Evolutionary conservation across 495 filamentous ascomycete genomes (phyloP).

Genomic region (Pseudomonodictys pantanalensis): DNA sequence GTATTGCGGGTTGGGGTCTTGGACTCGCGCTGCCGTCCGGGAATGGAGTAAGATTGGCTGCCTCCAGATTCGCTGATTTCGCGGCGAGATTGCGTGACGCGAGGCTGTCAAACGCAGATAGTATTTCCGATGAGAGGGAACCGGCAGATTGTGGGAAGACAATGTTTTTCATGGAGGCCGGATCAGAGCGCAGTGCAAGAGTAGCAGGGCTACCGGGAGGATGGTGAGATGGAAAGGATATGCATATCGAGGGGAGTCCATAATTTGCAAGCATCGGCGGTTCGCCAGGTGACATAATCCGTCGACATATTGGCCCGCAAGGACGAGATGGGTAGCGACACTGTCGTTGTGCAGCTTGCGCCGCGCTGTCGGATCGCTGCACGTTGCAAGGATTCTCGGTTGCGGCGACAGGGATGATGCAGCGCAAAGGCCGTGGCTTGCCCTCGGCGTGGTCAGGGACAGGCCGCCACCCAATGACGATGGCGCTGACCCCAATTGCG

Average conservation of each 20-base stretch:
- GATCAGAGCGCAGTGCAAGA: not conserved
- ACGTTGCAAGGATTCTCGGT: conserved; percentile 13
- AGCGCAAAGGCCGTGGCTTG: not conserved
- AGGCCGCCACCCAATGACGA: not conserved
- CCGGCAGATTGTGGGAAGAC: not conserved
- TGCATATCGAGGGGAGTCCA: not conserved
- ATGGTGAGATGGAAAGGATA: not conserved
- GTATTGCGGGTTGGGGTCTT: not conserved
- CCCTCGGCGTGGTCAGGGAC: not conserved
- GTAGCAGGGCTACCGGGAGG: not conserved
- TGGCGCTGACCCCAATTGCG: conserved; percentile 15
- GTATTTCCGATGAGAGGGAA: not conserved
- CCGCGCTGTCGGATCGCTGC: conserved; percentile 9
- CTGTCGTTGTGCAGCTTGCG: not conserved
- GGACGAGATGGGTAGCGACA: not conserved
- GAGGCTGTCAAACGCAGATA: not conserved
- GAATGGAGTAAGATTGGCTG: not conserved
- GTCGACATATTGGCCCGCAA: not conserved
- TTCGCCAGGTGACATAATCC: conserved; percentile 14
- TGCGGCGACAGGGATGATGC: conserved; percentile 28
- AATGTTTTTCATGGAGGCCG: too few relatives aligned
- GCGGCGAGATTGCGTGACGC: conserved; percentile 9
- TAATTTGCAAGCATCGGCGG: conserved; percentile 1
- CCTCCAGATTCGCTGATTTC: conserved; percentile 5
- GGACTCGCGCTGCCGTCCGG: not conserved